A percentile compares a stretch with the other conserved stretches of the same genome.
phyloP scores from a whole-genome alignment of 1,139 yeast species.

The Yamadazyma blattariae region DNA sequence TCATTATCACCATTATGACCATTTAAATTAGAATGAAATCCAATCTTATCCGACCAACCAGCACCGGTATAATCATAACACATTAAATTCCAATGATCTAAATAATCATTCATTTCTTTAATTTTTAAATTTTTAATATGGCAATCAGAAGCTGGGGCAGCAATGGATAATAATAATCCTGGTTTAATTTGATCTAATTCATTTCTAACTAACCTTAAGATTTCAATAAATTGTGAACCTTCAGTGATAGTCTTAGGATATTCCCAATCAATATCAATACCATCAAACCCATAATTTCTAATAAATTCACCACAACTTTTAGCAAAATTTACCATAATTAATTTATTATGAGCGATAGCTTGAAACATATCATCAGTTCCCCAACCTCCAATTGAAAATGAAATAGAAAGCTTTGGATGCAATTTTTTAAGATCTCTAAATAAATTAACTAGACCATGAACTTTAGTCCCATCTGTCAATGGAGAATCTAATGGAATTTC shows the following conservation, averaged over 20 bases:
- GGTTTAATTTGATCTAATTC: slow-evolving; percentile 30
- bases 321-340: slow-evolving; percentile 47
- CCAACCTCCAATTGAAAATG: slow-evolving; percentile 90
- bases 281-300: slow-evolving; percentile 68
- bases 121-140: slow-evolving; percentile 44
- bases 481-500: slow-evolving; percentile 38
- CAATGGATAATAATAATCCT: slow-evolving; percentile 54
- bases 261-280: slow-evolving; percentile 95
- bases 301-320: slow-evolving; percentile 47
- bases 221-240: slow-evolving; percentile 39
- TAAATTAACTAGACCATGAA: slow-evolving; percentile 56
- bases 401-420: slow-evolving; percentile 52
- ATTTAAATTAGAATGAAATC: slow-evolving; percentile 71
- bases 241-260: slow-evolving; percentile 58
- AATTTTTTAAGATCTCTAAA: slow-evolving; percentile 47
- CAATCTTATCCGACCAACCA: slow-evolving; percentile 62
- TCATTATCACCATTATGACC: slow-evolving; percentile 38
- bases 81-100: slow-evolving; percentile 84
- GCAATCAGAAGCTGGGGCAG: slow-evolving; percentile 68
- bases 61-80: slow-evolving; percentile 80
- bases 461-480: slow-evolving; percentile 14
- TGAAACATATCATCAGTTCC: slow-evolving; percentile 57
- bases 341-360: slow-evolving; percentile 35
- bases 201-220: slow-evolving; percentile 43
- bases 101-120: slow-evolving; percentile 49